Evolutionary conservation across 1,284 basidiomycete genomes (phyloP), one percentile per base, ranked within the genome.

Genomic region (Pterulicium gracile): DNA sequence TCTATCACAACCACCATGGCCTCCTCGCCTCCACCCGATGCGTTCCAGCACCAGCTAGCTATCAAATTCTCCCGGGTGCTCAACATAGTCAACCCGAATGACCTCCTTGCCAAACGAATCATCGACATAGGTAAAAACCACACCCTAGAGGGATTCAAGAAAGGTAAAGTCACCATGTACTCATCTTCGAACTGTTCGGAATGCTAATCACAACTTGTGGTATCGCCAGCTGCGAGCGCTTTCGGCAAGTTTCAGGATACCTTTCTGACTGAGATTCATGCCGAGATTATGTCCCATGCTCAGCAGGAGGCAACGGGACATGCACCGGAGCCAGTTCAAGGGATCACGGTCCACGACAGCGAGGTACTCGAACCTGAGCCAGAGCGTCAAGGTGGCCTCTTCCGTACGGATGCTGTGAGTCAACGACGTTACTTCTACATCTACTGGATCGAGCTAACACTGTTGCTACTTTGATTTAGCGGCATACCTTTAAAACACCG

Each of bases 231-330:
- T 53, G 82, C 88, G 43, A 75, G 73, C 49, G 71, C 81, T 22
- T 95, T 95, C 66, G 90, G 89, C 60, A 87, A 89, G 67, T 93
- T 94, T 59, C 73, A 84, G 56, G 79, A 73, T 52, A 65, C 67
- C 22, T 75, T 73, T 55, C 56, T 75, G 24, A 60, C 63, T 35
- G 72, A 75, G 54, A 52, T 73, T 14, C 66, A 76, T 60, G 58
- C 65, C 53, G 73, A 76, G 57, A 71, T 73, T 47, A 57, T 80
- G 56, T 73, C 77, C 48, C 81, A 88, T 67, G 67, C 69, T 51
- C 72, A 79, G 61, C 79, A 86, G 64, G 74, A 81, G 59, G 69
- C 67, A 32, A 67, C 75, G 24, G 77, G 76, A 36, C 58, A 71
- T 50, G 65, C 64, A 10, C 69, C 75, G 4, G 69, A 77, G 56